phyloP scores from a whole-genome alignment of 805 yeast species.

The Debaryomyces hansenii region DNA sequence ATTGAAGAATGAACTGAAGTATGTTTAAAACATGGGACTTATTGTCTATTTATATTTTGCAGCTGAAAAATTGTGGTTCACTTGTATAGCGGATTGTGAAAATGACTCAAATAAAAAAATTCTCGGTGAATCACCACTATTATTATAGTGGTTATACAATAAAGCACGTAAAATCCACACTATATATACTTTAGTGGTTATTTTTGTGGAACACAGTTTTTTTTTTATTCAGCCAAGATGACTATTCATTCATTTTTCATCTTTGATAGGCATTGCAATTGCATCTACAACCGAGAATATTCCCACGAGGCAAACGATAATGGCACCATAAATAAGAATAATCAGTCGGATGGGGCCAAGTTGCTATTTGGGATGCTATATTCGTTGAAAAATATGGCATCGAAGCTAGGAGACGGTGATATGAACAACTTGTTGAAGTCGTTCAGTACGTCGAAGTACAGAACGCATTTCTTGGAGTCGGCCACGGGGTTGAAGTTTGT shows the following conservation, averaged over 20 bases:
- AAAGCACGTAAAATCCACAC: not conserved
- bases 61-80: slow-evolving; percentile 1
- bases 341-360: slow-evolving; percentile 71
- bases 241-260: slow-evolving; percentile 84
- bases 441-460: slow-evolving; percentile 71
- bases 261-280: slow-evolving; percentile 87
- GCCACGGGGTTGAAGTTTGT: slow-evolving; percentile 77
- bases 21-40: not conserved
- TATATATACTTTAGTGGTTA: not conserved
- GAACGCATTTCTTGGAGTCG: slow-evolving; percentile 79
- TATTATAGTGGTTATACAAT: slow-evolving; percentile 2
- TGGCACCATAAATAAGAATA: slow-evolving; percentile 47
- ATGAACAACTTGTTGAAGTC: slow-evolving; percentile 43
- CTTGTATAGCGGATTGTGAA: not conserved
- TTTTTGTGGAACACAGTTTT: not conserved
- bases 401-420: slow-evolving; percentile 44
- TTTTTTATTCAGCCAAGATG: slow-evolving; percentile 25
- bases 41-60: slow-evolving; percentile 1
- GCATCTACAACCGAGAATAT: slow-evolving; percentile 77
- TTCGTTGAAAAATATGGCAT: slow-evolving; percentile 74
- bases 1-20: no score
- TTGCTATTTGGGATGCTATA: slow-evolving; percentile 82
- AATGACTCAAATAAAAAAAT: not conserved
- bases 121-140: slow-evolving; percentile 1
- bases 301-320: slow-evolving; percentile 8